phyloP scores from a whole-genome alignment of 768 basidiomycete genomes.

The Lyophyllum semitale region DNA sequence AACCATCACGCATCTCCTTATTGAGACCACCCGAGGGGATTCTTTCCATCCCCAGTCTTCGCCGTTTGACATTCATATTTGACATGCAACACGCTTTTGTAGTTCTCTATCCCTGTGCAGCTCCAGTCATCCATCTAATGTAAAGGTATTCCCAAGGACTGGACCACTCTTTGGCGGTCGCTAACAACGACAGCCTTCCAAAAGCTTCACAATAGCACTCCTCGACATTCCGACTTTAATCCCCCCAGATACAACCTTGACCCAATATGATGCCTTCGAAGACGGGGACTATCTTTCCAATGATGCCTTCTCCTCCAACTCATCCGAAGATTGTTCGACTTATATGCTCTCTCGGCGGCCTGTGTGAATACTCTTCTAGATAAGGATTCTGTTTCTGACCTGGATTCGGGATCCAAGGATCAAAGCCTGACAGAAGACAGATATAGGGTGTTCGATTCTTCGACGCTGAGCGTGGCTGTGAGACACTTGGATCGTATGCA shows the following conservation, averaged over 20 bases:
- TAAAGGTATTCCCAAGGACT: conserved; percentile 6
- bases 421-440: too few species aligned
- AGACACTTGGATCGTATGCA: too few species aligned
- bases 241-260: neutral
- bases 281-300: too few species aligned
- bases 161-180: conserved; percentile 1
- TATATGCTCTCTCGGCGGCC: too few species aligned
- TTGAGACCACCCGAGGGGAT: neutral
- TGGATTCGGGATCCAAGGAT: too few species aligned
- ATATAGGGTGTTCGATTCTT: too few species aligned
- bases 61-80: conserved; percentile 7
- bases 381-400: too few species aligned
- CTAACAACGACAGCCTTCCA: neutral
- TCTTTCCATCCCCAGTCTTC: conserved; percentile 8
- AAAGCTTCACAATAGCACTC: conserved; percentile 2
- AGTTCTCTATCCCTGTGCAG: conserved; percentile 9
- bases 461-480: too few species aligned
- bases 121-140: conserved; percentile 1
- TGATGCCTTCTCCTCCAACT: too few species aligned
- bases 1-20: too few species aligned
- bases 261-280: neutral
- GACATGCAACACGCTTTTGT: neutral
- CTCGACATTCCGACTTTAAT: conserved; percentile 8
- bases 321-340: too few species aligned
- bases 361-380: too few species aligned